Evolutionary conservation across 441 rosid genomes (phyloP), one percentile per base, ranked within the genome.

Genomic region (Adansonia rubrostipa): DNA sequence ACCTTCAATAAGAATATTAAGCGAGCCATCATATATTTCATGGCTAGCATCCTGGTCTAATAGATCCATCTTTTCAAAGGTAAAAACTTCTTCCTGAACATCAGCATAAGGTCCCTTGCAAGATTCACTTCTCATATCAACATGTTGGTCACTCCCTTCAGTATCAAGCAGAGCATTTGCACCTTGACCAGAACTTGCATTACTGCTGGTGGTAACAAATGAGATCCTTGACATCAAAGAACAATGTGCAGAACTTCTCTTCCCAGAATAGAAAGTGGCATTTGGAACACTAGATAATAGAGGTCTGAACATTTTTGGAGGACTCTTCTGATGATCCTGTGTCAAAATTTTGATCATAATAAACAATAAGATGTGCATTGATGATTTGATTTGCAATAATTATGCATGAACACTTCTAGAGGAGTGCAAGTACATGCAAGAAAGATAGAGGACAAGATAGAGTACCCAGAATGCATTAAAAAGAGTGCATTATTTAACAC

Each of bases 231-330:
- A 89, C 86, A 87, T 85, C 79, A 91, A 54, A 83, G 96, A 82
- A 51, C 87, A 90, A 65, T 89, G 88, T 20, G 87, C 84, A 80
- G 95, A 84, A 79, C 84, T 87, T 58, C 87, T 82, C 80, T 91
- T 92, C 81, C 98, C 98, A 82, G 64, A 85, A 82, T 92, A 92
- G 65, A 92, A 92, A 79, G 95, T 89, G 44, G 94, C 88, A 82
- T 94, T 92, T 7, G 99, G 98, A 73, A 94, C 98, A 90, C 97
- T 93, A 73, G 99, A 97, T 78, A 96, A 84, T 79, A 97, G 96
- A 71, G 99, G 98, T 83, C 99, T 90, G 85, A 97, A 97, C 99
- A 97, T 97, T 82, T 92, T 97, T 78, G 89, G 98, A 81, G 98
- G 97, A 78, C 90, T 91, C 88, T 89, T 96, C 80, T 92, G 92